phyloP scores from a whole-genome alignment of 129 eudicot species.

The Flaveria sonorensis region DNA sequence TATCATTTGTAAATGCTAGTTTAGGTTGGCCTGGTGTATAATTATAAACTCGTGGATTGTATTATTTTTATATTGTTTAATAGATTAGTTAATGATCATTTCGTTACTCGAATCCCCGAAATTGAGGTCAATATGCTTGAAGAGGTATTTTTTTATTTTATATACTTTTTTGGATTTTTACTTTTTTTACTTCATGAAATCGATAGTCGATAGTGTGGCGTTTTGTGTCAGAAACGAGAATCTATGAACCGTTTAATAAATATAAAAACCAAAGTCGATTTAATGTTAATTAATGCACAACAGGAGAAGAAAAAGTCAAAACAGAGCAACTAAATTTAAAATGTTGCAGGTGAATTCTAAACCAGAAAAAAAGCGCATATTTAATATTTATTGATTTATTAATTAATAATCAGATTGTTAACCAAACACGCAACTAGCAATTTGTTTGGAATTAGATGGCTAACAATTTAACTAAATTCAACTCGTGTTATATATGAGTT shows the following conservation, averaged over 20 bases:
- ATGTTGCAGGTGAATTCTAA: neutral
- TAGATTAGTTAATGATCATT: neutral
- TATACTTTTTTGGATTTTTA: neutral
- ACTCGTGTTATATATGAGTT: too few species aligned
- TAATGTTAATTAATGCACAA: neutral
- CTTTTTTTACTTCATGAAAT: neutral
- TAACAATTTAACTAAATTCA: neutral
- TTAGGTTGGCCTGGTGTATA: too few species aligned
- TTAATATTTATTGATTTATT: neutral
- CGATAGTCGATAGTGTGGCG: neutral
- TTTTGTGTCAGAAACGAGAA: neutral
- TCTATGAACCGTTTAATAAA: neutral
- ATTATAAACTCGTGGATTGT: neutral
- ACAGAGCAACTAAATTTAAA: neutral
- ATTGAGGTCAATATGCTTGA: neutral
- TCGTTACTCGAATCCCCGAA: neutral
- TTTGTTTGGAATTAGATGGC: neutral
- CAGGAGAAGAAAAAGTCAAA: neutral
- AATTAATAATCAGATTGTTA: neutral
- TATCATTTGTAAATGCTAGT: too few species aligned
- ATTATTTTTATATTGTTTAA: neutral
- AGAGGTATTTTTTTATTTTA: too few species aligned
- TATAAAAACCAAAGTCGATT: neutral
- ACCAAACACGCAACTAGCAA: neutral
- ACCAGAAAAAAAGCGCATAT: neutral